Evolutionary conservation across 2,329 filamentous ascomycete species (phyloP).

Genomic region (Exophiala calicioides): DNA sequence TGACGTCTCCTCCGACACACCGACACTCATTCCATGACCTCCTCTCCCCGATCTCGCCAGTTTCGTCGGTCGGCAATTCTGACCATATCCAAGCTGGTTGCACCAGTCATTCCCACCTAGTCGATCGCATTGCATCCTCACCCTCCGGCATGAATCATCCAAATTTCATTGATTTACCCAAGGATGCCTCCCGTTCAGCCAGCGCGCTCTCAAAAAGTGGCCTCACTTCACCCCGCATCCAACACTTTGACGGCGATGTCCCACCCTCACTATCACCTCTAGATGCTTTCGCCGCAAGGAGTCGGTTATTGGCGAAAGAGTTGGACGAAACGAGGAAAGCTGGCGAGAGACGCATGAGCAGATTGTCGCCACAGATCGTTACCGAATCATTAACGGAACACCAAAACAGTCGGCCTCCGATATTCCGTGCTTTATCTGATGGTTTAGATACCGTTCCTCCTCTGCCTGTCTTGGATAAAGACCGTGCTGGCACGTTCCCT

Average conservation of each 20-base stretch:
- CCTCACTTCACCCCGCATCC: slow-evolving; percentile 69
- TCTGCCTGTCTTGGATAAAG: slow-evolving; percentile 47
- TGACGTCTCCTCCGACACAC: slow-evolving; percentile 1
- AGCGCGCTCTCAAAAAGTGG: slow-evolving; percentile 49
- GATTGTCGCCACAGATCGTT: slow-evolving; percentile 78
- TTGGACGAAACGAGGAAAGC: slow-evolving; percentile 73
- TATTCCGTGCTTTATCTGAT: slow-evolving; percentile 75
- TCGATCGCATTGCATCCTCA: neutral
- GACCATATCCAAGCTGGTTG: neutral
- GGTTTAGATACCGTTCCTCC: slow-evolving; percentile 39
- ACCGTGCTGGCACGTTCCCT: slow-evolving; percentile 34
- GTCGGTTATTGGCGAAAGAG: slow-evolving; percentile 80
- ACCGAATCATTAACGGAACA: slow-evolving; percentile 78
- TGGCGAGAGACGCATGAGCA: slow-evolving; percentile 76
- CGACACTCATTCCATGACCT: slow-evolving; percentile 11
- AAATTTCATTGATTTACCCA: slow-evolving; percentile 60
- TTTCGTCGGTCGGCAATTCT: neutral
- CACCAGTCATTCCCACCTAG: neutral
- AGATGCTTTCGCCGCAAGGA: slow-evolving; percentile 92
- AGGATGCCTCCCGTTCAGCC: slow-evolving; percentile 16
- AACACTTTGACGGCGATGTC: slow-evolving; percentile 73
- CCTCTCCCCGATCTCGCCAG: neutral
- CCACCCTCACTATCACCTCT: slow-evolving; percentile 91
- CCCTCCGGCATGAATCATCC: slow-evolving; percentile 43
- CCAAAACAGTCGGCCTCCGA: slow-evolving; percentile 63